These are phyloP conservation scores for Penicillium sp. DNA, from an alignment of 2,329 filamentous ascomycete genomes.

Conservation along the genomic window DNA sequence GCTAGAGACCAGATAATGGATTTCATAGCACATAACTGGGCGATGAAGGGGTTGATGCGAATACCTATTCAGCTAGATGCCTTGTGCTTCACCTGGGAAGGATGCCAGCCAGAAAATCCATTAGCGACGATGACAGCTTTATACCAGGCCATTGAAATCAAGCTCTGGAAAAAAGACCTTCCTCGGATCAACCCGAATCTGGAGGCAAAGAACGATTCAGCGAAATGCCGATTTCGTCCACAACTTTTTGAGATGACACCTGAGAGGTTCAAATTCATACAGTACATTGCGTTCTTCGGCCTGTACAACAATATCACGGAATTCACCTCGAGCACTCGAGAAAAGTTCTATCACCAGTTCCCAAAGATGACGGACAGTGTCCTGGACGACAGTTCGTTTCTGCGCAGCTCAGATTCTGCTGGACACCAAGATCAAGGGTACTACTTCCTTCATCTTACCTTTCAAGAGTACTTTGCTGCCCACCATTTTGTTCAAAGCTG, in stretches of 20 bases:
- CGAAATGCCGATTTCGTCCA: too few species aligned
- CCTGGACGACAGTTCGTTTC: constrained; percentile 24
- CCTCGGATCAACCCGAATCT: constrained; percentile 20
- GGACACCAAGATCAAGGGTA: constrained; percentile 29
- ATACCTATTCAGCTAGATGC: constrained; percentile 54
- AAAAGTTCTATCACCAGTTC: constrained; percentile 43
- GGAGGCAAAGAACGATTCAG: too few species aligned
- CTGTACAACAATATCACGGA: too few species aligned
- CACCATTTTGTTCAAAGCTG: constrained; percentile 44
- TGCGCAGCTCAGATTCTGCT: constrained; percentile 35
- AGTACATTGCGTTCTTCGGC: too few species aligned
- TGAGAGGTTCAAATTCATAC: too few species aligned
- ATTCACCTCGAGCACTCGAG: constrained; percentile 28
- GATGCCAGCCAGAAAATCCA: constrained; percentile 13
- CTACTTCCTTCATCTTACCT: constrained; percentile 50
- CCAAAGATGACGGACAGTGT: constrained; percentile 27
- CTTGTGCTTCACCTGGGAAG: constrained; percentile 36
- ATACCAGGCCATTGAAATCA: constrained; percentile 36
- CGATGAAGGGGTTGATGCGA: constrained; percentile 44
- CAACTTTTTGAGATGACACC: too few species aligned
- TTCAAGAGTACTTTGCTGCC: constrained; percentile 51
- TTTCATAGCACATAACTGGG: constrained; percentile 38
- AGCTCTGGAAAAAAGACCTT: constrained; percentile 47
- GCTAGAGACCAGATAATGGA: constrained; percentile 22
- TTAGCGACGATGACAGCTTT: constrained; percentile 41